These are phyloP conservation scores for Apiotrichum laibachii DNA, from an alignment of 1,284 basidiomycete genomes.

Conservation along the genomic window DNA sequence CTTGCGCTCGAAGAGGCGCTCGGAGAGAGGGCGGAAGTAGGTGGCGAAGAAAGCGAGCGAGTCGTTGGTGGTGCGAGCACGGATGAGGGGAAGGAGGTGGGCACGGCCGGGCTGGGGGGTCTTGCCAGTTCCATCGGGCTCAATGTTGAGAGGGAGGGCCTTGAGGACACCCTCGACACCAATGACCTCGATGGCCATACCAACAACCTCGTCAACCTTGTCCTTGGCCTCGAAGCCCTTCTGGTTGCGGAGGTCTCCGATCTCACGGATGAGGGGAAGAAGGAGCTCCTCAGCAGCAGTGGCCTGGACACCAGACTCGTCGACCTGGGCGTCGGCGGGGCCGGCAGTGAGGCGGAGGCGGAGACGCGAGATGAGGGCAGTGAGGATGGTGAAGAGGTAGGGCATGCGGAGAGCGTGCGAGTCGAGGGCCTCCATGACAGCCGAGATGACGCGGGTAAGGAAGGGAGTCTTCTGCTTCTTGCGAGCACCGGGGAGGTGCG, in stretches of 20 bases:
- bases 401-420: conserved; percentile 64
- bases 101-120: conserved; percentile 62
- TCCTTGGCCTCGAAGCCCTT: conserved; percentile 90
- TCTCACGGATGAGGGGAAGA: conserved; percentile 66
- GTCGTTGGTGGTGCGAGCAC: conserved; percentile 73
- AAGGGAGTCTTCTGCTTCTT: conserved; percentile 58
- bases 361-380: conserved; percentile 53
- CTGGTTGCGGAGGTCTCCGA: conserved; percentile 72
- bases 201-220: conserved; percentile 75
- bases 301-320: conserved; percentile 50
- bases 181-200: conserved; percentile 76
- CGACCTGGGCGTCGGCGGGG: conserved; percentile 53
- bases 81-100: conserved; percentile 85
- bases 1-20: conserved; percentile 85
- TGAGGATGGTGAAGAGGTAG: conserved; percentile 63
- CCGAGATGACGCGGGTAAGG: conserved; percentile 62
- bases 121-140: conserved; percentile 60
- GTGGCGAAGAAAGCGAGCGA: conserved; percentile 78
- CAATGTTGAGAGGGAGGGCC: conserved; percentile 79
- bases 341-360: conserved; percentile 40
- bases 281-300: conserved; percentile 71
- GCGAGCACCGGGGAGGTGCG: conserved; percentile 45
- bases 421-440: conserved; percentile 65
- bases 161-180: conserved; percentile 78
- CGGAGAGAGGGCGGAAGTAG: conserved; percentile 90